Evolutionary conservation across 2,329 filamentous ascomycete genomes (phyloP), one percentile per base, ranked within the genome.

Genomic region (Plectosphaerella plurivora): DNA sequence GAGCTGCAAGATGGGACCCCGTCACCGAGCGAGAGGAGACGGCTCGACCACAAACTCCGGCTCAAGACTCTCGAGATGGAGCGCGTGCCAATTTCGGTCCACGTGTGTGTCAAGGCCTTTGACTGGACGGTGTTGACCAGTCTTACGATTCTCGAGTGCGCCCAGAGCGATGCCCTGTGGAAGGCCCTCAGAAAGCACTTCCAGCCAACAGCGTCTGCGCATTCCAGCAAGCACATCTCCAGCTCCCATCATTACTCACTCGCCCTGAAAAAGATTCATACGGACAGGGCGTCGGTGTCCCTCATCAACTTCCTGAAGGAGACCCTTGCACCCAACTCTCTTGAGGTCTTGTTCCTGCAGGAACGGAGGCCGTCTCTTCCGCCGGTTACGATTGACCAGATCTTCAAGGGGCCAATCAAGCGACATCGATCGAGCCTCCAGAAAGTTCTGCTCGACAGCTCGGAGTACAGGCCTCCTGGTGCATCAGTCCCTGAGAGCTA

Each of bases 321-420:
- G 55, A 86, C 88, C 0, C 74, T 94, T 37, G 86, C 85, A 18
- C 89, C 89, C 1, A 89, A 94, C 65, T 87, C 83, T 25, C 73
- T 94, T n/a, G 87, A 94, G 67, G 84, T 84, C 9, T 74, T 94
- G 10, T 91, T 91, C 64, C 68, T 94, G 47, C 88, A 92, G 66
- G 87, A 92, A 54, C 71, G 73, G 63, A 79, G 60, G 66, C 77
- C 53, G 65, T 79, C 66, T 66, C 79, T 51, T 10, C 59, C 61
- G 18, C 64, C 82, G 8, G 85, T 92, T 1, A 77, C 80, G 3
- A 79, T 92, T 51, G 84, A 89, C 36, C 74, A 82, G 16, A 87
- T 94, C 56, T 91, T 89, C 68, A 81, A 80, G 53, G 83, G 83
- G 12, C 80, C 87, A 7, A 72, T 94, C 52, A 83, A 83, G 57